These are phyloP conservation scores for Coniophora puteana DNA, from an alignment of 1,284 basidiomycete genomes.

Conservation along the genomic window DNA sequence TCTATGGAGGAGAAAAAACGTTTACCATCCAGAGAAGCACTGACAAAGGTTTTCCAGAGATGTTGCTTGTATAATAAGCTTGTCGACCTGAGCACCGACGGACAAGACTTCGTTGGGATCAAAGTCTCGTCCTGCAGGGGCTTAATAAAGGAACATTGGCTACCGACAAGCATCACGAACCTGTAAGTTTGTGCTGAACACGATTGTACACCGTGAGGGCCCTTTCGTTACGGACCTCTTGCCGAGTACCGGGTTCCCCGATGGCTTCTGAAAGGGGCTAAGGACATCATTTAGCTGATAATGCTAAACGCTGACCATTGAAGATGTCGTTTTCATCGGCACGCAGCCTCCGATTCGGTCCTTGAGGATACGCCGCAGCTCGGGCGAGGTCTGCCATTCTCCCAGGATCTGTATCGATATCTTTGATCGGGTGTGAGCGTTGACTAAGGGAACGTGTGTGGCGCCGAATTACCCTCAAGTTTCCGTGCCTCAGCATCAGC, in stretches of 20 bases:
- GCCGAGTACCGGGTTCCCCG: constrained; percentile 48
- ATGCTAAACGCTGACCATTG: constrained; percentile 45
- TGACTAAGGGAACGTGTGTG: not conserved
- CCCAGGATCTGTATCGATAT: constrained; percentile 43
- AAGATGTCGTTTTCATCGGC: constrained; percentile 83
- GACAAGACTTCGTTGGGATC: constrained; percentile 74
- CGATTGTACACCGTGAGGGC: constrained; percentile 90
- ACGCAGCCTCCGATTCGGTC: constrained; percentile 67
- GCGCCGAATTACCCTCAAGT: constrained; percentile 47
- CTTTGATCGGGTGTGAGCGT: constrained; percentile 17
- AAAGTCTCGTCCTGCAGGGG: constrained; percentile 90
- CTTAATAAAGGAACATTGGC: constrained; percentile 7
- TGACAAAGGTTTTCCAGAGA: constrained; percentile 92
- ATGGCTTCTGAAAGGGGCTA: constrained; percentile 42
- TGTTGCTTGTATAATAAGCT: constrained; percentile 88
- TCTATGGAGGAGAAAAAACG: not conserved
- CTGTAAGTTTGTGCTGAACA: constrained; percentile 90
- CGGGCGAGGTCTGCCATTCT: constrained; percentile 62
- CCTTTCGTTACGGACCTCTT: constrained; percentile 88
- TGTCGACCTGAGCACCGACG: constrained; percentile 82
- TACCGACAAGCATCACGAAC: constrained; percentile 34
- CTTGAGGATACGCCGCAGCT: constrained; percentile 71
- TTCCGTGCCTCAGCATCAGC: constrained; percentile 62
- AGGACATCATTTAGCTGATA: constrained; percentile 3
- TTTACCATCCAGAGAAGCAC: constrained; percentile 92